Percentiles rank a stretch among this genome's conserved stretches.
These are phyloP conservation scores for Pyrenochaeta sp. DNA, from an alignment of 2,329 filamentous ascomycete species.

Conservation along the genomic window DNA sequence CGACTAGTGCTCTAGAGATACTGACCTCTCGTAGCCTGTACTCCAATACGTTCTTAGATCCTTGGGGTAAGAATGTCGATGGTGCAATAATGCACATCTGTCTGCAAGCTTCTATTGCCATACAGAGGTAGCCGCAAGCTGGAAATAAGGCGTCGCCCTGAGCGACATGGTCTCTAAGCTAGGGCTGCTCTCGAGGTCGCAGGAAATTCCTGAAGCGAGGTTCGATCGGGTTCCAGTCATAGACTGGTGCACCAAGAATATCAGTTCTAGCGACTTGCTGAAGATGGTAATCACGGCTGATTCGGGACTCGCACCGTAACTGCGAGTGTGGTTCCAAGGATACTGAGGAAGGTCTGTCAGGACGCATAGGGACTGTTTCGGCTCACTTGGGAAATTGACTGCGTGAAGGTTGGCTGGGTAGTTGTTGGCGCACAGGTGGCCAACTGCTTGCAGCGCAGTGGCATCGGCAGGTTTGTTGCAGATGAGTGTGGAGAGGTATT, in stretches of 20 bases:
- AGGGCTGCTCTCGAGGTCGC: slow-evolving; percentile 26
- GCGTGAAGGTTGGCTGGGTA: slow-evolving; percentile 9
- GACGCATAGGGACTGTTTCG: slow-evolving; percentile 8
- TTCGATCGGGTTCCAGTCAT: slow-evolving; percentile 19
- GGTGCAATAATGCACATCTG: slow-evolving; percentile 15
- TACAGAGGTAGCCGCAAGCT: slow-evolving; percentile 20
- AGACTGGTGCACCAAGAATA: slow-evolving; percentile 22
- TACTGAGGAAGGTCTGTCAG: slow-evolving; percentile 42
- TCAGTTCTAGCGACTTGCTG: slow-evolving; percentile 19
- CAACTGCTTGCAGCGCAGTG: slow-evolving; percentile 13
- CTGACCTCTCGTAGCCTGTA: slow-evolving; percentile 28
- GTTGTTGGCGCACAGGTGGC: not conserved
- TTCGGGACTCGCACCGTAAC: slow-evolving; percentile 34
- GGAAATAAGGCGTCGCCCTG: slow-evolving; percentile 30
- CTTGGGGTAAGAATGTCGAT: slow-evolving; percentile 4
- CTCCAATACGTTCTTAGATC: not conserved
- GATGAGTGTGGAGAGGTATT: slow-evolving; percentile 12
- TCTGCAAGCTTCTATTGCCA: slow-evolving; percentile 24
- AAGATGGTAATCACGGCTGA: slow-evolving; percentile 26
- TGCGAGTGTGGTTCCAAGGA: slow-evolving; percentile 42
- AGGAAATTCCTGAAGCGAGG: slow-evolving; percentile 35
- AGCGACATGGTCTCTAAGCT: slow-evolving; percentile 27
- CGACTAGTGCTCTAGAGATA: slow-evolving; percentile 24
- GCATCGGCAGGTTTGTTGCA: slow-evolving; percentile 14
- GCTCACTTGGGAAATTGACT: slow-evolving; percentile 13